Evolutionary conservation across 352 stramenopile species (phyloP).

Genomic region (Phytophthora melonis): DNA sequence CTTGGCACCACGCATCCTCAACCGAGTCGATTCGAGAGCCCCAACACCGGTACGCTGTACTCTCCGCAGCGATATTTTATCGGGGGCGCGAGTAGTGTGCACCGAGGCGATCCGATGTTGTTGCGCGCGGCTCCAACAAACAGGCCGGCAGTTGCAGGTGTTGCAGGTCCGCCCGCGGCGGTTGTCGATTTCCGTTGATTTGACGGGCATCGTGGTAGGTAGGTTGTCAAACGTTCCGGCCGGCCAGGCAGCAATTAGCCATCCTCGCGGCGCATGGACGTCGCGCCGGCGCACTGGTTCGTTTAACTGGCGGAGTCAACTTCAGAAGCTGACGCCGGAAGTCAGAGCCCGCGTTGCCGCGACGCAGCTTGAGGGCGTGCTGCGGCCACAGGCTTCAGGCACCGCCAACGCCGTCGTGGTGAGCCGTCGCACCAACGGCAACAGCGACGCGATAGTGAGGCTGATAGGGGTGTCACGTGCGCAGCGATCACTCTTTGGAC

Average conservation of each 20-base stretch:
- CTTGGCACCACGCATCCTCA: not conserved
- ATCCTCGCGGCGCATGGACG: constrained; percentile 14
- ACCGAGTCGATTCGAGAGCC: not conserved
- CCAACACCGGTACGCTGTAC: not conserved
- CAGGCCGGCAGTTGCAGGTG: no score
- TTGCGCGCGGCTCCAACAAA: not conserved
- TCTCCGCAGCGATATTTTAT: not conserved
- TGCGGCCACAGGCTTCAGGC: no score
- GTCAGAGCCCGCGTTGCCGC: not conserved
- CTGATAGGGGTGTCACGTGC: no score
- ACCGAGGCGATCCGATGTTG: not conserved
- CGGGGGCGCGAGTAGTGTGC: not conserved
- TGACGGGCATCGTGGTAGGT: not conserved
- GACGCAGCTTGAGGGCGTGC: not conserved
- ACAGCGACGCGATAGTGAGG: no score
- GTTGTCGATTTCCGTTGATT: constrained; percentile 6
- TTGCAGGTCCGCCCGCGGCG: constrained; percentile 1
- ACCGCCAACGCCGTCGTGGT: no score
- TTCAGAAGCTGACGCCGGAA: constrained; percentile 1
- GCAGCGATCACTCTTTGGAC: no score
- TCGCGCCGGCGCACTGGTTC: not conserved
- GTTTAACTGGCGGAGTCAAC: constrained; percentile 16
- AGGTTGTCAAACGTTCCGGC: constrained; percentile 6
- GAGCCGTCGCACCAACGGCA: no score
- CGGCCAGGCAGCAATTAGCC: not conserved